Evolutionary conservation across 1,284 basidiomycete genomes (phyloP).

Genomic region (Cerioporus squamosus): DNA sequence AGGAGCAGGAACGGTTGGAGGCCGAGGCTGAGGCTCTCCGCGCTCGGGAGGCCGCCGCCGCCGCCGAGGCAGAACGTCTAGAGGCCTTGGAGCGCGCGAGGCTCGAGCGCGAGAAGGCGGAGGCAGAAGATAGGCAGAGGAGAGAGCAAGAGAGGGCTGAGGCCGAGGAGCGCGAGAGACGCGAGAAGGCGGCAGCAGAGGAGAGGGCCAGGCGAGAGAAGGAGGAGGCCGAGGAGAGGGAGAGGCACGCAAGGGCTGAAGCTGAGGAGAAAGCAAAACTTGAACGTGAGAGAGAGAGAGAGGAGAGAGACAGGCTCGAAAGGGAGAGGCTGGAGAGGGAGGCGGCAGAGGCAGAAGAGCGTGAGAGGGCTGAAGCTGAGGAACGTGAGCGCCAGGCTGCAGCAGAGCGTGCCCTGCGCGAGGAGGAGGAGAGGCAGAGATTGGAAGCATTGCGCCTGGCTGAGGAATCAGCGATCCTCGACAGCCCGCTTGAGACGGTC

Average conservation of each 20-base stretch:
- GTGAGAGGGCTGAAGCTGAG: conserved; percentile 41
- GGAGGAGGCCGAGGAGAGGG: conserved; percentile 26
- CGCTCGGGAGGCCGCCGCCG: conserved; percentile 21
- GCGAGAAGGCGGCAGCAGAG: conserved; percentile 25
- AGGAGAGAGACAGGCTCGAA: conserved; percentile 35
- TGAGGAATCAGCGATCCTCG: conserved; percentile 6
- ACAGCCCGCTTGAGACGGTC: conserved; percentile 24
- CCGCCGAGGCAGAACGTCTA: conserved; percentile 29
- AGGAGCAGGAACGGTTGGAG: conserved; percentile 40
- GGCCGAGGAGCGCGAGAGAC: conserved; percentile 21
- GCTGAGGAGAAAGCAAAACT: conserved; percentile 26
- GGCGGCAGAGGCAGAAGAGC: conserved; percentile 39
- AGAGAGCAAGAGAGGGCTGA: conserved; percentile 32
- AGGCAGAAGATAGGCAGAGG: conserved; percentile 32
- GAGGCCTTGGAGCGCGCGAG: conserved; percentile 29
- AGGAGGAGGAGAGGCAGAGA: conserved; percentile 22
- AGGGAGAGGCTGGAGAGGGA: conserved; percentile 26
- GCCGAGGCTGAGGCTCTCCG: conserved; percentile 29
- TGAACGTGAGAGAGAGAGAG: conserved; percentile 28
- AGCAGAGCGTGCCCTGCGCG: conserved; percentile 15
- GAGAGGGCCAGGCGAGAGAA: not conserved
- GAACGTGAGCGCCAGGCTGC: conserved; percentile 22
- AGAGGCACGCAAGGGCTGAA: conserved; percentile 38
- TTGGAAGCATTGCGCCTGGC: conserved; percentile 18
- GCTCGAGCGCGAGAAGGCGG: conserved; percentile 32